Conservation (phyloP, 768 basidiomycete genomes). For the Agaricus sinodeliciosus region DNA sequence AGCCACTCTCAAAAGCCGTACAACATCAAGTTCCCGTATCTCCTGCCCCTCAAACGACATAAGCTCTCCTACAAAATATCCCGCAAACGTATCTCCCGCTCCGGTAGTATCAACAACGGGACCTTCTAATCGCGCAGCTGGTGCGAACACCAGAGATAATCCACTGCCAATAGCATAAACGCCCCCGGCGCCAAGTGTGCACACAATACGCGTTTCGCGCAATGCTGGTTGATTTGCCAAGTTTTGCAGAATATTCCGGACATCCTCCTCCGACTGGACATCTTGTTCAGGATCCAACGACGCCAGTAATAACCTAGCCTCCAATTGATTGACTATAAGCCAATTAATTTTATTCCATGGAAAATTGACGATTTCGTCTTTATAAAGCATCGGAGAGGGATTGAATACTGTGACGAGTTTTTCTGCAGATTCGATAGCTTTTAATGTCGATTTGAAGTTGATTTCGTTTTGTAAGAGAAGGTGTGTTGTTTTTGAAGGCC, state of each 20-base stretch:
- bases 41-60: conserved; percentile 34
- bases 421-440: conserved; percentile 22
- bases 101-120: conserved; percentile 49
- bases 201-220: conserved; percentile 41
- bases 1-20: conserved; percentile 28
- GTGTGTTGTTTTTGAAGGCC: conserved; percentile 36
- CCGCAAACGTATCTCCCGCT: conserved; percentile 60
- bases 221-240: conserved; percentile 18
- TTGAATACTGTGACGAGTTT: conserved; percentile 38
- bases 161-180: conserved; percentile 36
- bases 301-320: conserved; percentile 21
- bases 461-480: conserved; percentile 60
- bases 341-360: conserved; percentile 47
- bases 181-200: conserved; percentile 48
- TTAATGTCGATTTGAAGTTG: conserved; percentile 32
- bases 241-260: background rate
- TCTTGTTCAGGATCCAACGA: background rate
- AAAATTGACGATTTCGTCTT: conserved; percentile 31
- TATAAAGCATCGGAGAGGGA: conserved; percentile 48
- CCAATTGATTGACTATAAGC: conserved; percentile 51
- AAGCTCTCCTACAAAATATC: conserved; percentile 50
- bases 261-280: no score
- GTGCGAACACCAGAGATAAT: conserved; percentile 31
- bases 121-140: conserved; percentile 38
- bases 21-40: conserved; percentile 25